phyloP scores from a whole-genome alignment of 345 rosid species.

The Theobroma cacao region DNA sequence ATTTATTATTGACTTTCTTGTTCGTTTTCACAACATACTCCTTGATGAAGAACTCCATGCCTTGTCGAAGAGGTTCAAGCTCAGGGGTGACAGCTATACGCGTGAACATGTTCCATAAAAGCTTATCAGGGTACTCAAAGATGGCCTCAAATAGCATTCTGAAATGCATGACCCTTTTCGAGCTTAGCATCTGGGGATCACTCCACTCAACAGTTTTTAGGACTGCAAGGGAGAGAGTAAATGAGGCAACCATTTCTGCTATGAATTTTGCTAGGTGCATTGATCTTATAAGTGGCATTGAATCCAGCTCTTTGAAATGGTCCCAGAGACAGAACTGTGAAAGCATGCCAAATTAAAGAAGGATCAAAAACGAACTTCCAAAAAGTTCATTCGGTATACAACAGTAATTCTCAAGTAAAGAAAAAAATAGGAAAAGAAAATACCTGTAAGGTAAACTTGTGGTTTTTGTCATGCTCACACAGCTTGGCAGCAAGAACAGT shows the following conservation, averaged over 20 bases:
- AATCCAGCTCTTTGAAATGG: constrained; percentile 77
- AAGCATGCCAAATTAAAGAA: constrained; percentile 3
- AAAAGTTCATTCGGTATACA: background rate
- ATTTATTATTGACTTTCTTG: constrained; percentile 37
- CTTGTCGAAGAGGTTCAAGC: constrained; percentile 63
- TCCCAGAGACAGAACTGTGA: constrained; percentile 87
- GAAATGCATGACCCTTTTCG: constrained; percentile 73
- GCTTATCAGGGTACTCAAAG: constrained; percentile 58
- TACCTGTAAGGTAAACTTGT: constrained; percentile 90
- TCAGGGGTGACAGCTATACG: constrained; percentile 67
- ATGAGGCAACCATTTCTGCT: constrained; percentile 72
- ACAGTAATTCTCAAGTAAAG: background rate
- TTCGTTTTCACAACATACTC: constrained; percentile 63
- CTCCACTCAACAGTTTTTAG: constrained; percentile 63
- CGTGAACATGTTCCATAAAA: constrained; percentile 72
- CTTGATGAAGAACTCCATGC: constrained; percentile 66
- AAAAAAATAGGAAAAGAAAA: background rate
- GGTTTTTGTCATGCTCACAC: constrained; percentile 86
- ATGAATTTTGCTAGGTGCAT: constrained; percentile 87
- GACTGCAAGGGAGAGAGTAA: constrained; percentile 71
- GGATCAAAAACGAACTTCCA: background rate
- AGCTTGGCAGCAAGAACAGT: constrained; percentile 69
- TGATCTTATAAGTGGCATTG: constrained; percentile 67
- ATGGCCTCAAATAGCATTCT: constrained; percentile 78
- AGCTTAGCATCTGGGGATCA: constrained; percentile 50